These are phyloP conservation scores for Cynanchum wilfordii DNA, from an alignment of 257 asterid genomes.

Conservation along the genomic window DNA sequence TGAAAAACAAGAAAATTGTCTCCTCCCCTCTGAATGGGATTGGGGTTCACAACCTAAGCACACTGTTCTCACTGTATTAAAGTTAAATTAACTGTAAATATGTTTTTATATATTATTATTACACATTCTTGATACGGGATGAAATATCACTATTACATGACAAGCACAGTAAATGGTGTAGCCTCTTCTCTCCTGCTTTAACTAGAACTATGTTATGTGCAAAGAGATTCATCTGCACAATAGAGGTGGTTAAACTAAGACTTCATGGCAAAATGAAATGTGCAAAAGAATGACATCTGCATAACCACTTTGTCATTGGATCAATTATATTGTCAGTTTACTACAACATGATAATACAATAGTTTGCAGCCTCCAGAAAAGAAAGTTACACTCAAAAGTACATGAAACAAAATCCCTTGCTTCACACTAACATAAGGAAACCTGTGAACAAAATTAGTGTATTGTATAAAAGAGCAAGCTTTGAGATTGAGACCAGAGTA, in stretches of 20 bases:
- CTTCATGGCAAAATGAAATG: background rate
- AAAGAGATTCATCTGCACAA: background rate
- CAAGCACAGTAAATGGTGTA: too few relatives aligned
- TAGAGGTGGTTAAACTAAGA: background rate
- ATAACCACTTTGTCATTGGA: background rate
- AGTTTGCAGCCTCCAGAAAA: conserved; percentile 8
- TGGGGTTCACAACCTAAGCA: too few relatives aligned
- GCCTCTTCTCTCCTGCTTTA: too few relatives aligned
- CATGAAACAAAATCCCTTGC: conserved; percentile 11
- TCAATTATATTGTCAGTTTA: conserved; percentile 4
- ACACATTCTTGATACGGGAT: too few relatives aligned
- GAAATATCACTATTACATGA: too few relatives aligned
- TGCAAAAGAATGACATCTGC: background rate
- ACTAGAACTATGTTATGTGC: background rate
- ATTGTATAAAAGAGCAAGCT: conserved; percentile 20
- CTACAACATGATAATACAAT: conserved; percentile 12
- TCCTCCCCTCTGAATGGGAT: background rate
- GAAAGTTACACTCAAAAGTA: conserved; percentile 1
- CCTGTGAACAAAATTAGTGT: conserved; percentile 12
- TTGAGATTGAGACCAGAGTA: conserved; percentile 22
- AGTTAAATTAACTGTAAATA: too few relatives aligned
- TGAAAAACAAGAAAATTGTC: background rate
- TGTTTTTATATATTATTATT: too few relatives aligned
- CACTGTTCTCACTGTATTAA: too few relatives aligned
- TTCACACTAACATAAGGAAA: conserved; percentile 29